Percentiles rank a stretch among this genome's conserved stretches.
Conservation (phyloP, 1,284 basidiomycete species). For the Singerocomus rubriflavus region DNA sequence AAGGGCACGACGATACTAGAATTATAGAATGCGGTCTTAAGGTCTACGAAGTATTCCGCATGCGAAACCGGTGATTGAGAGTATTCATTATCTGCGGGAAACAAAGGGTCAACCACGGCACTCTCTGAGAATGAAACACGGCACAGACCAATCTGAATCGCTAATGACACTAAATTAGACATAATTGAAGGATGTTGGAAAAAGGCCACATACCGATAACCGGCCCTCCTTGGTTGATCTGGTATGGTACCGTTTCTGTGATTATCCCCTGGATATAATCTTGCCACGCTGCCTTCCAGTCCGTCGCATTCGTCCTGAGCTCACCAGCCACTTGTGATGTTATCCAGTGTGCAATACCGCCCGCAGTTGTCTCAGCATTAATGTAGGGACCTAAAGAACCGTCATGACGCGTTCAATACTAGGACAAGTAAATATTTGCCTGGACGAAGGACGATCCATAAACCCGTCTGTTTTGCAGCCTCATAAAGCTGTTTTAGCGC, state of each 20-base stretch:
- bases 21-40: conserved; percentile 53
- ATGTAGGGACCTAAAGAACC: conserved; percentile 52
- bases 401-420: conserved; percentile 16
- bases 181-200: background rate
- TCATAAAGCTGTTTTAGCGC: conserved; percentile 68
- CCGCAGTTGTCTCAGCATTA: conserved; percentile 79
- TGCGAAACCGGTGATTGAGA: conserved; percentile 44
- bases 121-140: background rate
- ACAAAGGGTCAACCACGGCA: background rate
- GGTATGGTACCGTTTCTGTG: conserved; percentile 56
- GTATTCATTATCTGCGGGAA: conserved; percentile 69
- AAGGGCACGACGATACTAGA: conserved; percentile 65
- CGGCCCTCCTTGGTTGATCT: conserved; percentile 68
- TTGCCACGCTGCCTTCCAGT: conserved; percentile 67
- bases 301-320: conserved; percentile 62
- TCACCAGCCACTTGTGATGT: conserved; percentile 64
- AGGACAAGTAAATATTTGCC: conserved; percentile 33
- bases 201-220: conserved; percentile 55
- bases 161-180: conserved; percentile 32
- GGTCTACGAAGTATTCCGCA: conserved; percentile 64
- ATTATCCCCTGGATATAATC: conserved; percentile 71
- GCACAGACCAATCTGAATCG: conserved; percentile 63
- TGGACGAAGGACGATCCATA: conserved; percentile 66
- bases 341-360: conserved; percentile 77
- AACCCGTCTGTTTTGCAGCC: conserved; percentile 56